Evolutionary conservation across 2,329 filamentous ascomycete genomes (phyloP), one percentile per base, ranked within the genome.

Genomic region (Ceratocystis diversiconidia): DNA sequence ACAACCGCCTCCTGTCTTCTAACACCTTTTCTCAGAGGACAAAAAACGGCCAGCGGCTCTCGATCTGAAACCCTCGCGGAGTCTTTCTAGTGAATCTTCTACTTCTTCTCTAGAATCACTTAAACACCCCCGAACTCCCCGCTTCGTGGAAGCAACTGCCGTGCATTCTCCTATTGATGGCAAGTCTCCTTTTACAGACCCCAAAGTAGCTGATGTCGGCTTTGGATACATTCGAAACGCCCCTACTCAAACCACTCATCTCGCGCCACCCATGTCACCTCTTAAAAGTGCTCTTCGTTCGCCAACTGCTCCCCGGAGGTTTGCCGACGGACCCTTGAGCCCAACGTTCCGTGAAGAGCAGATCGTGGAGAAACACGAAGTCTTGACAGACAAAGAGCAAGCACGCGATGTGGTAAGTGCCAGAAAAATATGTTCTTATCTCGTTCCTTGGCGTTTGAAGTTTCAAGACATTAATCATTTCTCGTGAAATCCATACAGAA

Each of bases 261-360:
- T 63, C 12, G 83, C 82, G 79, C 83, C 86, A 46, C 89, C 90
- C 64, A 86, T 82, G 71, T 88, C 89, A 22, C 90, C 90, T 5
- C 82, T 96, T 71, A 95, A 94, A 80, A 95, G 90, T 75, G 92
- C 91, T 64, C 82, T 96, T 80, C 95, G 84, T 77, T 86, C 89
- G 19, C 92, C 92, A 3, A 90, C 91, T 22, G 92, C 90, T 1
- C 89, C 82, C 32, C 83, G 87, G 71, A 83, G 82, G 68, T 77
- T 92, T 64, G 55, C 55, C 28, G 79, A 80, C 70, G 94, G 92
- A 74, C 88, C 89, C 22, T 77, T 96, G 69, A 96, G 91, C 76
- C 92, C 92, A 50, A 96, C 92, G 0, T 97, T 96, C 75, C 82
- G 83, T 63, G 89, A 97, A 77, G 92, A 96, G 76, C 85, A 92